Evolutionary conservation across 2,329 filamentous ascomycete genomes (phyloP), one percentile per base, ranked within the genome.

Genomic region (Xylariaceae sp.): DNA sequence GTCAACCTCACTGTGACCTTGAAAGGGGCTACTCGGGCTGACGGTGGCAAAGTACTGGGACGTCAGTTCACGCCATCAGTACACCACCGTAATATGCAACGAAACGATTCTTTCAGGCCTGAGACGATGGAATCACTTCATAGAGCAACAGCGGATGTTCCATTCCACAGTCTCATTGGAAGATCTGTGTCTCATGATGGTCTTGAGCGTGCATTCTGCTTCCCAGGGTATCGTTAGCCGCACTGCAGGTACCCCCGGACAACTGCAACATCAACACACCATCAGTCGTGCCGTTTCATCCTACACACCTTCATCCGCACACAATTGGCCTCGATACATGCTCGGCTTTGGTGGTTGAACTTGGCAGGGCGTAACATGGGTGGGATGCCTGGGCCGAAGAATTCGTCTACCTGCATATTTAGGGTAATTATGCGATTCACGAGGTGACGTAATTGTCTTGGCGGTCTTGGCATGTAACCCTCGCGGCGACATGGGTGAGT

Each of bases 211-310:
- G 11, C 37, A 42, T 42, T 8, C 11, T 42, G 8, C 9, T 13
- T 42, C 37, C 11, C 8, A 42, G 60, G 59, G 59, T 58, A 56
- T 55, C 55, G 52, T 57, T 52, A 42, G 37, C 62, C 57, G 62
- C 54, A 13, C 30, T 52, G 35, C 35, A 35, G 50, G 50, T 35
- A 17, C 47, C 9, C 6, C 11, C 9, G 37, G 37, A 42, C 23
- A 42, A 42, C 8, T 42, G 37, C 37, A 10, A 42, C 37, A 42
- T 42, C 37, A 42, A 42, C 37, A 13, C 37, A 11, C 37, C 37
- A 42, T 42, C 37, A 13, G 11, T 42, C 9, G 11, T 42, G 37
- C 11, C 37, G 8, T 42, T 42, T 42, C 37, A 13, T 42, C 8
- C 9, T 10, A 3, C 37, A 13, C 37, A 9, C 8, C 7, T 9